These are phyloP conservation scores for Ascochyta koolunga DNA, from an alignment of 2,329 filamentous ascomycete genomes.

Conservation along the genomic window DNA sequence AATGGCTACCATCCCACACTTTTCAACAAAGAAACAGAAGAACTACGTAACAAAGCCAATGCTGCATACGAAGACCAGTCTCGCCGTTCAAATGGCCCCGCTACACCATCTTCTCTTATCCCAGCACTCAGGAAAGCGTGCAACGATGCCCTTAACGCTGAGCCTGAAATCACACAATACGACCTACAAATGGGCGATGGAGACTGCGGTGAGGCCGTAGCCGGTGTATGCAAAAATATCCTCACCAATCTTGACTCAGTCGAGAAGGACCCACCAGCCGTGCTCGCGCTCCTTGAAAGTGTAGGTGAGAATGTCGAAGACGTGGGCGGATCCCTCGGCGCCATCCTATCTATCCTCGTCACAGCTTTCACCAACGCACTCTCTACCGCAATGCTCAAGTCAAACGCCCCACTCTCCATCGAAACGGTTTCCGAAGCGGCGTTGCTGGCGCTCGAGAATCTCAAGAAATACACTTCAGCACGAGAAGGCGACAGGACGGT, in stretches of 20 bases:
- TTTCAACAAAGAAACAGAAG: constrained; percentile 34
- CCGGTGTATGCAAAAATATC: constrained; percentile 70
- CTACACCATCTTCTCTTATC: constrained; percentile 51
- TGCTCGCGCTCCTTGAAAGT: constrained; percentile 64
- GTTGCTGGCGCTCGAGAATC: constrained; percentile 51
- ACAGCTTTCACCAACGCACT: constrained; percentile 69
- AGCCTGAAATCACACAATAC: constrained; percentile 69
- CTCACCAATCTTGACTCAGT: constrained; percentile 58
- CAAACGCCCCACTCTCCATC: constrained; percentile 36
- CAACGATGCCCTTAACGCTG: constrained; percentile 60
- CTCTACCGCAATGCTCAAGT: constrained; percentile 33
- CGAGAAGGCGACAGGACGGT: constrained; percentile 87
- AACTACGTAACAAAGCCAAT: constrained; percentile 38
- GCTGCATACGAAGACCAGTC: constrained; percentile 27
- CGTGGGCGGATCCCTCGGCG: constrained; percentile 77
- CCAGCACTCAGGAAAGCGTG: constrained; percentile 51
- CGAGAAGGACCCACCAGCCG: constrained; percentile 56
- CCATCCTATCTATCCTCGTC: constrained; percentile 83
- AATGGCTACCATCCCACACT: constrained; percentile 50
- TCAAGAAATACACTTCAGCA: constrained; percentile 79
- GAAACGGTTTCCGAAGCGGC: constrained; percentile 51
- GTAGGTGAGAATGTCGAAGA: constrained; percentile 69
- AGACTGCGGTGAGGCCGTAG: constrained; percentile 74
- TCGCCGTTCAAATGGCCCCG: constrained; percentile 31
- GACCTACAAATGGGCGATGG: constrained; percentile 88